phyloP scores from a whole-genome alignment of 352 stramenopile species.

The Globisporangium orthogonon region DNA sequence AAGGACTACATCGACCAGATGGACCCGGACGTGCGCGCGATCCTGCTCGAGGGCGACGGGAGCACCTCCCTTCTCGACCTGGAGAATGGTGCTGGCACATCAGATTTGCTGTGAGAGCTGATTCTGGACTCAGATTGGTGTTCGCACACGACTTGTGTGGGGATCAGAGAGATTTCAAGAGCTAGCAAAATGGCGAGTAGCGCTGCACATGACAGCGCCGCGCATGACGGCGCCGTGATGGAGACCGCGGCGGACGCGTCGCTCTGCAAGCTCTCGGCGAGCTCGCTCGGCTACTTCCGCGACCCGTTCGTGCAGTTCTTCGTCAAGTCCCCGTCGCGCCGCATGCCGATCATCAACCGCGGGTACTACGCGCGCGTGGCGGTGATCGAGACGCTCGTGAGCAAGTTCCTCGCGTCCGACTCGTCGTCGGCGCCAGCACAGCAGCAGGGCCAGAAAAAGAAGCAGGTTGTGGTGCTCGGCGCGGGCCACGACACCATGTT shows the following conservation, averaged over 20 bases:
- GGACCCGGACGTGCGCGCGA: conserved; percentile 35
- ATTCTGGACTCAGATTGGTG: too few relatives aligned
- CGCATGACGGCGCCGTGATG: conserved; percentile 70
- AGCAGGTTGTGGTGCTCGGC: conserved; percentile 79
- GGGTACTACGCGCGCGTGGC: conserved; percentile 84
- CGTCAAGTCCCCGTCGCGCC: conserved; percentile 71
- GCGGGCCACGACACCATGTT: conserved; percentile 83
- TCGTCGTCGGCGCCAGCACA: background rate
- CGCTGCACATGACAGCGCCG: conserved; percentile 43
- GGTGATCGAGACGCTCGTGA: conserved; percentile 63
- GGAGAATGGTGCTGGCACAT: too few relatives aligned
- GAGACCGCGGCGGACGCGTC: conserved; percentile 79
- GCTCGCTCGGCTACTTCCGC: conserved; percentile 61
- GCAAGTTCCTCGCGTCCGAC: conserved; percentile 40
- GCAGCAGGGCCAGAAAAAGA: conserved; percentile 15
- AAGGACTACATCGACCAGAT: conserved; percentile 73
- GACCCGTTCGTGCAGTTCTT: conserved; percentile 82
- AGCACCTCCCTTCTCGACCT: too few relatives aligned
- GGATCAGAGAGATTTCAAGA: too few relatives aligned
- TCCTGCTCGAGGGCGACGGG: conserved; percentile 18
- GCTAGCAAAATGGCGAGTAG: background rate
- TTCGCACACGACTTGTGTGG: too few relatives aligned
- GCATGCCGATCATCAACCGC: conserved; percentile 88
- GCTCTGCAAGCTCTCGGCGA: conserved; percentile 83
- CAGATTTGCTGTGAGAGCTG: too few relatives aligned